A percentile compares a stretch with the other conserved stretches of the same genome.
phyloP scores from a whole-genome alignment of 306 rosid species.

The Mimosa bimucronata region DNA sequence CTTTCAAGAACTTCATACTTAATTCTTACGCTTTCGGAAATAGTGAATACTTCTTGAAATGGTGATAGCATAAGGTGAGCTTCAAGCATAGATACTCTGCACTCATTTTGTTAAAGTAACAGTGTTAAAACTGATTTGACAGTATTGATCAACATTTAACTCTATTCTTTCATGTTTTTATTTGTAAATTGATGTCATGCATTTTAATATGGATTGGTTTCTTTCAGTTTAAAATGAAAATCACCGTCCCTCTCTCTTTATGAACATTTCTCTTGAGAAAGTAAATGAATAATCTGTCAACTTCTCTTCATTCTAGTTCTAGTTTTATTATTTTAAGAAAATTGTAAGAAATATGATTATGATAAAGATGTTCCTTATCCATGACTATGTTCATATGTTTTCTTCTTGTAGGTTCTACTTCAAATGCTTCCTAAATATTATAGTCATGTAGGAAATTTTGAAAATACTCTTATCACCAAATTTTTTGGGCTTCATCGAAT shows the following conservation, averaged over 20 bases:
- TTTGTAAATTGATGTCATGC: neutral
- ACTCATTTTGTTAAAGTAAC: neutral
- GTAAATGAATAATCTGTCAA: conserved; percentile 5
- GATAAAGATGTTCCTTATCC: neutral
- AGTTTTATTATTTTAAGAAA: neutral
- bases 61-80: neutral
- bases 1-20: neutral
- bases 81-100: neutral
- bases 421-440: conserved; percentile 91
- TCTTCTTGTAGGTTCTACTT: conserved; percentile 70
- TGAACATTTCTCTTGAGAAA: neutral
- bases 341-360: neutral
- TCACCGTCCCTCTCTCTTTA: neutral
- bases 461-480: conserved; percentile 94
- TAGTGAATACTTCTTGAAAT: neutral
- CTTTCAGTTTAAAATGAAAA: neutral
- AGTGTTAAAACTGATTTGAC: neutral
- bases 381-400: conserved; percentile 14
- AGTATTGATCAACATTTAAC: conserved; percentile 4
- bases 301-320: neutral
- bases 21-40: neutral
- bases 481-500: conserved; percentile 92
- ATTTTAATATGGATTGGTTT: neutral
- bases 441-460: conserved; percentile 69
- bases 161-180: neutral